phyloP scores from a whole-genome alignment of 164 flowering plant species.

The Liquidambar formosana region DNA sequence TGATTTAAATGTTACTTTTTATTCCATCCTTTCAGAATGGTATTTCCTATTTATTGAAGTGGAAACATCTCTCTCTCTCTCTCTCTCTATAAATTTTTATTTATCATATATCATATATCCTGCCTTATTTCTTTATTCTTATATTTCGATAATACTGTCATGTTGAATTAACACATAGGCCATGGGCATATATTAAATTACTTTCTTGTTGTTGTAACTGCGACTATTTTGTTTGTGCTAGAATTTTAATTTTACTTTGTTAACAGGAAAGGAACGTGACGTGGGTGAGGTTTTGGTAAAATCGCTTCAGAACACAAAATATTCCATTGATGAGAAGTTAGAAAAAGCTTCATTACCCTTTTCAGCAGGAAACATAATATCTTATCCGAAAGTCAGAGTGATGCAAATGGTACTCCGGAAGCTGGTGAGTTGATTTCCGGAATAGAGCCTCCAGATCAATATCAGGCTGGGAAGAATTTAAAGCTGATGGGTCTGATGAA shows the following conservation, averaged over 20 bases:
- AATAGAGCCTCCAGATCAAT: slow-evolving; percentile 25
- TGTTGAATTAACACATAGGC: too few species aligned
- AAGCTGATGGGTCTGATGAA: slow-evolving; percentile 29
- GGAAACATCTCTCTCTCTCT: background rate
- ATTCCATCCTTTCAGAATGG: background rate
- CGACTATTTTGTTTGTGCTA: background rate
- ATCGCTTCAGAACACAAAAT: slow-evolving; percentile 76
- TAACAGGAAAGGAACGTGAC: slow-evolving; percentile 67
- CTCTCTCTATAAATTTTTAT: too few species aligned
- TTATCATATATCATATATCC: too few species aligned
- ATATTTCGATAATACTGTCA: too few species aligned
- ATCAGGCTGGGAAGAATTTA: slow-evolving; percentile 28
- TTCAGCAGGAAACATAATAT: slow-evolving; percentile 48
- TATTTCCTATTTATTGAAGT: background rate
- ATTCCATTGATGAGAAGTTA: slow-evolving; percentile 84
- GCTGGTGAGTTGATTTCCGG: slow-evolving; percentile 9
- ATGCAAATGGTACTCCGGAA: slow-evolving; percentile 24
- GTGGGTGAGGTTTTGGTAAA: slow-evolving; percentile 82
- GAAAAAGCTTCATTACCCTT: slow-evolving; percentile 63
- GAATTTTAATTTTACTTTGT: slow-evolving; percentile 8
- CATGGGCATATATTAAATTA: too few species aligned
- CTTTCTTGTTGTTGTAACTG: background rate
- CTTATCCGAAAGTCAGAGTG: slow-evolving; percentile 30
- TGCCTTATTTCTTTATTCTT: too few species aligned
- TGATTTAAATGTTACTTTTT: background rate